Conservation (phyloP, 805 yeast species). For the Candida coleopterorum region DNA sequence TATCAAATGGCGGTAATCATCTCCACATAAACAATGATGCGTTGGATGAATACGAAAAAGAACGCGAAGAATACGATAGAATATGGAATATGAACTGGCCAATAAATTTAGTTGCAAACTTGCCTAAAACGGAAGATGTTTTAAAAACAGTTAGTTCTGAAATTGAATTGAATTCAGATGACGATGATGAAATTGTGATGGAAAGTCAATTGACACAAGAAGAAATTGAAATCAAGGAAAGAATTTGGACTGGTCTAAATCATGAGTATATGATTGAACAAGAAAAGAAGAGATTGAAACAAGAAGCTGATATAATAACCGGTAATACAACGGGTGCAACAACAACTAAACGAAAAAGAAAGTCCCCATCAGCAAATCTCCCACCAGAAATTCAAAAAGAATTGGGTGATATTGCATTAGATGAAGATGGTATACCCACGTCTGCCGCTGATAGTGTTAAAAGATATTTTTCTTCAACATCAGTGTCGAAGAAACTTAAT, state of each 20-base stretch:
- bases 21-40: too few species aligned
- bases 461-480: conserved; percentile 67
- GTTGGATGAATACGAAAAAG: conserved; percentile 4
- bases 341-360: conserved; percentile 27
- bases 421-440: conserved; percentile 38
- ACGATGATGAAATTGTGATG: conserved; percentile 77
- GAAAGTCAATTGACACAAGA: conserved; percentile 57
- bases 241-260: conserved; percentile 86
- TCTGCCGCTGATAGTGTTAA: conserved; percentile 79
- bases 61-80: conserved; percentile 19
- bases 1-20: conserved; percentile 11
- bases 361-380: conserved; percentile 27
- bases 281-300: conserved; percentile 76
- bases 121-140: conserved; percentile 57
- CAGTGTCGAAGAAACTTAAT: conserved; percentile 85
- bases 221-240: conserved; percentile 69
- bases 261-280: conserved; percentile 82
- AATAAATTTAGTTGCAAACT: conserved; percentile 43
- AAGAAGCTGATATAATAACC: conserved; percentile 80
- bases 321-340: conserved; percentile 51
- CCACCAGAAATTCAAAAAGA: conserved; percentile 14
- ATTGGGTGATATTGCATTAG: conserved; percentile 37
- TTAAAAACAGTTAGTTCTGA: conserved; percentile 53
- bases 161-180: conserved; percentile 56
- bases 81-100: conserved; percentile 20